Evolutionary conservation across 306 rosid genomes (phyloP).

Genomic region (Neltuma alba): DNA sequence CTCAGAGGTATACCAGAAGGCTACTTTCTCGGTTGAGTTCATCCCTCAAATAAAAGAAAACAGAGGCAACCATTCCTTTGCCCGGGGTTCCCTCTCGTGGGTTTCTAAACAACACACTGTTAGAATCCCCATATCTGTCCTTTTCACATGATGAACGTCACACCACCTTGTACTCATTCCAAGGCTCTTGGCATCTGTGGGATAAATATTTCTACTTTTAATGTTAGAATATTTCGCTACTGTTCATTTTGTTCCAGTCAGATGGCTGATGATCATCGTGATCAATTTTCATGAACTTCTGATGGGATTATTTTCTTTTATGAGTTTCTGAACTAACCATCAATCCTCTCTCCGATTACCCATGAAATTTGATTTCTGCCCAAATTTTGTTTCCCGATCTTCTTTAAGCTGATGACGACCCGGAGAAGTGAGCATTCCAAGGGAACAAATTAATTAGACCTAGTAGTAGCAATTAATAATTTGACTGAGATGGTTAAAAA

Average conservation of each 20-base stretch:
- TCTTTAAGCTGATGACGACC: too few species aligned
- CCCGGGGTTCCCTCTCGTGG: conserved; percentile 57
- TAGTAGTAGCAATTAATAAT: too few species aligned
- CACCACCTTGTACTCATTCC: neutral
- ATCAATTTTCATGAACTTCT: neutral
- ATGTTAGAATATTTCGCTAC: neutral
- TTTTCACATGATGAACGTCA: conserved; percentile 25
- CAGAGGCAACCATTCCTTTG: conserved; percentile 25
- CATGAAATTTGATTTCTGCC: neutral
- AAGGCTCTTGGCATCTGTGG: neutral
- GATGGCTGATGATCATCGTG: neutral
- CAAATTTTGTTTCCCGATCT: conserved; percentile 36
- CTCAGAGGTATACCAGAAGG: conserved; percentile 44
- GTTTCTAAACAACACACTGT: conserved; percentile 45
- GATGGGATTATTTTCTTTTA: neutral
- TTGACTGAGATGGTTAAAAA: too few species aligned
- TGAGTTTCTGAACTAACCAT: neutral
- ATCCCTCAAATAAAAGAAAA: conserved; percentile 28
- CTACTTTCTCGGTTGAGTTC: conserved; percentile 39
- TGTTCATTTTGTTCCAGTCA: neutral
- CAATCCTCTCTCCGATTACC: neutral
- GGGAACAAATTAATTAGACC: neutral
- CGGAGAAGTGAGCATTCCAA: neutral
- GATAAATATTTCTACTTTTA: neutral
- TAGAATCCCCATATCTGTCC: conserved; percentile 48